A percentile compares a stretch with the other conserved stretches of the same genome.
phyloP scores from a whole-genome alignment of 73 alveolate species.

The Uronychia setigera region DNA sequence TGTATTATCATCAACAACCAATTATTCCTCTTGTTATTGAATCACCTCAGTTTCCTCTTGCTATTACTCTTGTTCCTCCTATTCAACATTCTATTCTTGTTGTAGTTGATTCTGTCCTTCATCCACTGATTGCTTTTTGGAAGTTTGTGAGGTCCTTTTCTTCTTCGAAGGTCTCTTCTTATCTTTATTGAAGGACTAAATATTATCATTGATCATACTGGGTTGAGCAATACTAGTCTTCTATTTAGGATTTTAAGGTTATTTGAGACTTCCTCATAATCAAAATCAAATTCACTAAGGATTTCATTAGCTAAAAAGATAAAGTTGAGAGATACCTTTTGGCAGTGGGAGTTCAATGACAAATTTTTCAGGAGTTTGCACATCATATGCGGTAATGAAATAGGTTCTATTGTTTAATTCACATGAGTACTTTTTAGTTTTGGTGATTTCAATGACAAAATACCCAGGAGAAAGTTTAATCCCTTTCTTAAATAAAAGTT shows the following conservation, averaged over 20 bases:
- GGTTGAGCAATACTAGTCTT: conserved; percentile 60
- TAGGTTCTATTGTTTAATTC: neutral
- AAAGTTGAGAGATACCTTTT: conserved; percentile 22
- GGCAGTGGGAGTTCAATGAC: conserved; percentile 48
- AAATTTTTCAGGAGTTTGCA: conserved; percentile 59
- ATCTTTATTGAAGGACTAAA: neutral
- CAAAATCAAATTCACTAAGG: conserved; percentile 35
- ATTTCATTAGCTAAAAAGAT: conserved; percentile 27
- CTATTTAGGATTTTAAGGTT: conserved; percentile 41
- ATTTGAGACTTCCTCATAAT: conserved; percentile 27
- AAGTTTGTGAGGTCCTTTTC: no score
- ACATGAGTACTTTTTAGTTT: neutral
- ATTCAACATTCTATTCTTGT: no score
- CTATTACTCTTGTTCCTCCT: no score
- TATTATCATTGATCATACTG: conserved; percentile 28
- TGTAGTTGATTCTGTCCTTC: no score
- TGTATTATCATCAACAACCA: no score
- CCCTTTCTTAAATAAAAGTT: neutral
- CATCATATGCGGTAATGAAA: neutral
- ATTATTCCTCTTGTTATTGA: no score
- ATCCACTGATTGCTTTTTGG: no score
- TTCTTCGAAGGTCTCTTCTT: no score
- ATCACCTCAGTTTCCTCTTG: no score
- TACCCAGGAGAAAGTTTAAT: neutral
- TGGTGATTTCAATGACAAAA: conserved; percentile 2